Conservation (phyloP, 495 filamentous ascomycete species). For the Lophiostoma macrostomum region DNA sequence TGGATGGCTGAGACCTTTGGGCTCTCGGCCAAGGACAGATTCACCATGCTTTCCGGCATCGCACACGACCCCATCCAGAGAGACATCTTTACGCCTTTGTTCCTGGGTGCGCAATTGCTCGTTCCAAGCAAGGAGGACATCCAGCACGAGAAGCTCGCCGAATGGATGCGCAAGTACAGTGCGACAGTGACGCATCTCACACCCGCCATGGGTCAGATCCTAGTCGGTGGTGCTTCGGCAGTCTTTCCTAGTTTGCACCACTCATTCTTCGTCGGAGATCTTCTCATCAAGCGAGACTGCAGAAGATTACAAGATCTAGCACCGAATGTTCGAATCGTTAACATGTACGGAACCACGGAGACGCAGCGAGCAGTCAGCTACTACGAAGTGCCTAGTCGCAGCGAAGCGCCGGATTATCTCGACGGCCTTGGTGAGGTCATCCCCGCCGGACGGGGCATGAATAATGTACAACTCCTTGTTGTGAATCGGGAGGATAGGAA, state of each 20-base stretch:
- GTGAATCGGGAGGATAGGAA: constrained; percentile 74
- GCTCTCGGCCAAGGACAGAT: constrained; percentile 69
- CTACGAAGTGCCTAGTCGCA: constrained; percentile 74
- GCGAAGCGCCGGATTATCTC: constrained; percentile 63
- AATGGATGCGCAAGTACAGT: constrained; percentile 81
- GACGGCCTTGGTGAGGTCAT: constrained; percentile 75
- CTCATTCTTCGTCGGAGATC: constrained; percentile 92
- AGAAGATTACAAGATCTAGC: constrained; percentile 73
- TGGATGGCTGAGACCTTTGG: constrained; percentile 90
- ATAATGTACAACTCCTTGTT: constrained; percentile 88
- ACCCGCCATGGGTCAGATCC: constrained; percentile 93
- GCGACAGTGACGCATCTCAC: constrained; percentile 89
- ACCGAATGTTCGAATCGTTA: constrained; percentile 74
- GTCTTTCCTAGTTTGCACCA: constrained; percentile 74
- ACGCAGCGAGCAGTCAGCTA: constrained; percentile 84
- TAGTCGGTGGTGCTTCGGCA: constrained; percentile 74
- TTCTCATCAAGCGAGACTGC: constrained; percentile 85
- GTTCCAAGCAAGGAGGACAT: constrained; percentile 85
- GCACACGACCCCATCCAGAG: constrained; percentile 87
- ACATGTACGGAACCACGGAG: constrained; percentile 93
- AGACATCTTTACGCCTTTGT: constrained; percentile 93
- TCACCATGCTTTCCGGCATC: constrained; percentile 66
- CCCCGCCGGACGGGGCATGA: constrained; percentile 85
- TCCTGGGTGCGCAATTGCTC: constrained; percentile 76
- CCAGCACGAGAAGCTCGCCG: constrained; percentile 79